A percentile compares a stretch with the other conserved stretches of the same genome.
Evolutionary conservation across 192 early-diverging fungal species (phyloP).

Genomic region (Rhizophagus sp.): DNA sequence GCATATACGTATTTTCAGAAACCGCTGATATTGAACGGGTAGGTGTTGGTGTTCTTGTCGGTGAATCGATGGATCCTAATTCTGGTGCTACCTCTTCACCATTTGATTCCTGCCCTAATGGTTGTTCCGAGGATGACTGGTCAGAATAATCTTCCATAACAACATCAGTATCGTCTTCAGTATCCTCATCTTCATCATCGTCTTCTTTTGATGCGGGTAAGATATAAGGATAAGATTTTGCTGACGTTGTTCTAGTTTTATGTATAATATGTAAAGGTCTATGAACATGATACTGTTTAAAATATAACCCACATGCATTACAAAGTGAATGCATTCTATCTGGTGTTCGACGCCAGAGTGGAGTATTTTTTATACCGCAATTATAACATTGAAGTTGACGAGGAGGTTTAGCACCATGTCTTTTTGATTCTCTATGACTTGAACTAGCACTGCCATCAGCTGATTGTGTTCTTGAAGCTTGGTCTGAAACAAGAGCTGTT

Average conservation of each 20-base stretch:
- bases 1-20: conserved; percentile 2
- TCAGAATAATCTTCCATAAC: background rate
- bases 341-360: conserved; percentile 83
- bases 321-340: conserved; percentile 83
- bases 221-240: conserved; percentile 28
- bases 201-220: conserved; percentile 20
- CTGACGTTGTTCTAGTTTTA: conserved; percentile 35
- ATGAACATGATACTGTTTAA: conserved; percentile 84
- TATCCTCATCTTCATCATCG: background rate
- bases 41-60: conserved; percentile 1
- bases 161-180: background rate
- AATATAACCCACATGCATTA: conserved; percentile 93
- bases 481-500: conserved; percentile 1
- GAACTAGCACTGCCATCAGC: background rate
- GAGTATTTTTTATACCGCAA: conserved; percentile 82
- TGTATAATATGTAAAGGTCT: conserved; percentile 69
- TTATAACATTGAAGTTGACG: conserved; percentile 66
- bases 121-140: conserved; percentile 7
- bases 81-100: conserved; percentile 3
- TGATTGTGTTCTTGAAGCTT: conserved; percentile 1
- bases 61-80: background rate
- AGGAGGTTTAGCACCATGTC: conserved; percentile 40
- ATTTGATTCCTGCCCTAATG: conserved; percentile 4
- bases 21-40: background rate
- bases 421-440: conserved; percentile 36